Base-by-base conservation (phyloP, 2,329 filamentous ascomycete genomes). In the Dothideomycetes sp. region DNA sequence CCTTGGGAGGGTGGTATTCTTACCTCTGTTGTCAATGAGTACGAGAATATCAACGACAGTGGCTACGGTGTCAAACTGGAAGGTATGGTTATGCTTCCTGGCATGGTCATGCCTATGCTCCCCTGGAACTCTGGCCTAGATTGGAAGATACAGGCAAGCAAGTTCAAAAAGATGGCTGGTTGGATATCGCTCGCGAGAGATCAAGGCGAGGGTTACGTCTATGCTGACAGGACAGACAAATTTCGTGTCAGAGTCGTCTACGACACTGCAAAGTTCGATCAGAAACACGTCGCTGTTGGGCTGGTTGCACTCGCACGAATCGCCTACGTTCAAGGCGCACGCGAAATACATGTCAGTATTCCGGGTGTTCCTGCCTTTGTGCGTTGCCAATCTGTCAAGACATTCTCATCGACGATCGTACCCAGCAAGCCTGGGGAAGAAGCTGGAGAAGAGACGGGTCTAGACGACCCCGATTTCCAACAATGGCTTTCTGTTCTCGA, bases 1-100 rank as follows among this genome's bases (percentile, higher is more conserved):
- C 63, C 60, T 2, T 69, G 70, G 70, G 69, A 78, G 71, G 82
- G 86, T 12, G 73, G 78, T 2, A 88, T 88, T 51, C 74, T 95
- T 44, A 95, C 88, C 0, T 74, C 77, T 4, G 79, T 88, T 13
- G 80, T 84, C 48, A 76, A 71, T 30, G 78, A 83, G 40, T 85
- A 88, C 51, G 83, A 93, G 49, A 82, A 95, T 51, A 69, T 88
- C 0, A 86, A 94, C 57, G 75, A 76, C 5, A 69, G 78, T 29
- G 85, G 86, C 43, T 85, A 95, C 52, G 89, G 89, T 27, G 71
- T 73, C 34, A 94, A 93, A 59, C 67, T 95, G 19, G 87, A 95
- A 66, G 70, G 78, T 8, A 76, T 76, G 1, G 74, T 74, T 52
- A 88, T 91, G 82, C 53, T 86, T 54, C 85, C 87, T 0, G 74